Evolutionary conservation across 768 basidiomycete species (phyloP).

Genomic region (Pleurotus salmoneostramineus): DNA sequence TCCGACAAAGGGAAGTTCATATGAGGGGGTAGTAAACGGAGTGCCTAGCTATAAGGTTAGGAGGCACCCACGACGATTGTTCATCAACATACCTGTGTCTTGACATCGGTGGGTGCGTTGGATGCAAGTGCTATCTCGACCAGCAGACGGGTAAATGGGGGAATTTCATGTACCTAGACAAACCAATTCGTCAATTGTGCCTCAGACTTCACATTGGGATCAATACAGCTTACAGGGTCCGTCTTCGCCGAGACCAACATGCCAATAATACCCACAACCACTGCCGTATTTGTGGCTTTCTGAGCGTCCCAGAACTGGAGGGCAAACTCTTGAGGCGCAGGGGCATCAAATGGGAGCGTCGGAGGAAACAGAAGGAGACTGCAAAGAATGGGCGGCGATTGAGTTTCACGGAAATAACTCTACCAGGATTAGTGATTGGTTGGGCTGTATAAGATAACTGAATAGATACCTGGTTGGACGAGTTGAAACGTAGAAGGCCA

Average conservation of each 20-base stretch:
- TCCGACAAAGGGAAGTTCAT: slow-evolving; percentile 61
- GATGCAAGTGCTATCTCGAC: slow-evolving; percentile 87
- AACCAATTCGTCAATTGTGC: not conserved
- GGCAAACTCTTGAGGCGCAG: slow-evolving; percentile 84
- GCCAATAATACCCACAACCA: slow-evolving; percentile 82
- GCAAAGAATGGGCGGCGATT: slow-evolving; percentile 64
- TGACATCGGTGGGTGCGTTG: slow-evolving; percentile 86
- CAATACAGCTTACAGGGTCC: slow-evolving; percentile 37
- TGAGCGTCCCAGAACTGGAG: slow-evolving; percentile 96
- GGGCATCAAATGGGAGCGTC: slow-evolving; percentile 49
- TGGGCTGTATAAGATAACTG: not conserved
- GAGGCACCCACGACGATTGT: not conserved
- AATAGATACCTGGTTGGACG: slow-evolving; percentile 83
- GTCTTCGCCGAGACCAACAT: slow-evolving; percentile 80
- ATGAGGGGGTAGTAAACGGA: slow-evolving; percentile 43
- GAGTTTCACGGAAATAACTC: slow-evolving; percentile 95
- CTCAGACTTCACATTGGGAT: too few species aligned
- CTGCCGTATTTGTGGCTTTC: slow-evolving; percentile 74
- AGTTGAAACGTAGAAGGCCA: slow-evolving; percentile 85
- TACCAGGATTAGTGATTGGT: slow-evolving; percentile 27
- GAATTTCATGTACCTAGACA: slow-evolving; percentile 50
- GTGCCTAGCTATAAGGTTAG: slow-evolving; percentile 26
- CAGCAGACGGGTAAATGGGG: slow-evolving; percentile 69
- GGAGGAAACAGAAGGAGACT: slow-evolving; percentile 71
- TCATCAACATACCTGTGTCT: slow-evolving; percentile 64